phyloP scores from a whole-genome alignment of 345 rosid species.

The Sisymbrium altissimum region DNA sequence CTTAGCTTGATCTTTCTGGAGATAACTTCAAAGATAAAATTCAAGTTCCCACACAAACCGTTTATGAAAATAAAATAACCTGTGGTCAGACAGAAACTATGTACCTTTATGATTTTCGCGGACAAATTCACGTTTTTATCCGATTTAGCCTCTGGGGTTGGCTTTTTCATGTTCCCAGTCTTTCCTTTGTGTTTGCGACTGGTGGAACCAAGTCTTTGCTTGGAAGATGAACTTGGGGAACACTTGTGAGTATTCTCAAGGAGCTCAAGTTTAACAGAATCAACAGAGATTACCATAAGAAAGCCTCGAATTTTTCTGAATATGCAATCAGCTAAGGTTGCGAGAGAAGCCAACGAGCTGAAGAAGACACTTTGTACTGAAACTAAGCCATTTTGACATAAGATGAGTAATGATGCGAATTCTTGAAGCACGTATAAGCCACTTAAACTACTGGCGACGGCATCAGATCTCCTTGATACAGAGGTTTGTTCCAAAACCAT shows the following conservation, averaged over 20 bases:
- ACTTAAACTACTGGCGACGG: constrained; percentile 39
- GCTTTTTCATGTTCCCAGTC: constrained; percentile 44
- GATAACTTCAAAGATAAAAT: constrained; percentile 16
- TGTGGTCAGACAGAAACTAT: not conserved
- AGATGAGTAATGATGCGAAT: constrained; percentile 39
- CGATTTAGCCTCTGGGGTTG: constrained; percentile 32
- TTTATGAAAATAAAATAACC: constrained; percentile 8
- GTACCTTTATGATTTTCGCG: constrained; percentile 50
- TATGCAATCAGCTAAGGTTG: constrained; percentile 64
- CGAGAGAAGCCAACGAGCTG: constrained; percentile 62
- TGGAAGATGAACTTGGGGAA: constrained; percentile 50
- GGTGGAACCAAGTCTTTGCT: constrained; percentile 45
- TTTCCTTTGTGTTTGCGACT: constrained; percentile 61
- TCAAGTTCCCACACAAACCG: constrained; percentile 13
- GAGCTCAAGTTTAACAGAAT: constrained; percentile 76
- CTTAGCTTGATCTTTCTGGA: constrained; percentile 25
- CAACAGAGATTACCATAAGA: constrained; percentile 66
- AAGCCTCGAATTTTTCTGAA: constrained; percentile 71
- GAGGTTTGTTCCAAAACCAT: constrained; percentile 23
- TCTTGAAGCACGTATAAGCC: constrained; percentile 62
- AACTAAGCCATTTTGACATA: constrained; percentile 39
- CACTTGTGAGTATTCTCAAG: constrained; percentile 49
- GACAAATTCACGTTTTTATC: constrained; percentile 28
- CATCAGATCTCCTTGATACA: constrained; percentile 32
- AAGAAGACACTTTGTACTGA: constrained; percentile 49